Evolutionary conservation across 2,329 filamentous ascomycete species (phyloP).

Genomic region (Cladosporium sp.): DNA sequence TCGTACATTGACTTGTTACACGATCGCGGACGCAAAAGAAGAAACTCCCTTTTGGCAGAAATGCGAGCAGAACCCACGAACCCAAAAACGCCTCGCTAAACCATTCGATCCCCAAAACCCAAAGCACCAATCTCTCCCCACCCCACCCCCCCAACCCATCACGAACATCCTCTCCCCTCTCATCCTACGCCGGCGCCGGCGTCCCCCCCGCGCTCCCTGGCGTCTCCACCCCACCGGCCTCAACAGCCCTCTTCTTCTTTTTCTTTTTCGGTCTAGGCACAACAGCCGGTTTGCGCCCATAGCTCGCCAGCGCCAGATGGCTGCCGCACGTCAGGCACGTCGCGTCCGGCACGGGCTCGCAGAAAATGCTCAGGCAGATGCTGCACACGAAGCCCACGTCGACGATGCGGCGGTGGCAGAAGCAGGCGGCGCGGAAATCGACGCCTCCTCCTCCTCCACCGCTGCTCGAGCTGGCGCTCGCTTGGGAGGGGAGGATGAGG

Average conservation of each 20-base stretch:
- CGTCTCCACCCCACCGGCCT: conserved; percentile 41
- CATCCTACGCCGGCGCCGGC: conserved; percentile 3
- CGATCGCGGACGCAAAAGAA: no score
- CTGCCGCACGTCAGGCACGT: conserved; percentile 83
- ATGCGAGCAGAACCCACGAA: no score
- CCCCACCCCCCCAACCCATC: no score
- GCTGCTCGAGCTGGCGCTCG: conserved; percentile 40
- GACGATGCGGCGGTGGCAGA: conserved; percentile 88
- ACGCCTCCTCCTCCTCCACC: conserved; percentile 69
- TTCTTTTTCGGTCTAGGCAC: conserved; percentile 69
- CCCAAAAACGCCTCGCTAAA: conserved; percentile 4
- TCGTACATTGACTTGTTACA: no score
- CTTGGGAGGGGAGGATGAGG: conserved; percentile 60
- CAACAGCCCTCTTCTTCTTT: conserved; percentile 58
- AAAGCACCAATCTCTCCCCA: neutral
- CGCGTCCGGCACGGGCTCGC: conserved; percentile 58
- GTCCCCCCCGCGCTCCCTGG: conserved; percentile 16
- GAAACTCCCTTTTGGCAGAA: no score
- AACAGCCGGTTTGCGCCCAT: conserved; percentile 73
- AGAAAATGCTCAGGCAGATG: conserved; percentile 94
- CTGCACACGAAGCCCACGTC: conserved; percentile 94
- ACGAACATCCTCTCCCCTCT: no score
- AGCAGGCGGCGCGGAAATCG: conserved; percentile 97
- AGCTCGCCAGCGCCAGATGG: conserved; percentile 68
- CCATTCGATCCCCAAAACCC: neutral